Conservation (phyloP, 305 asterid genomes). For the Fraxinus angustifolia region DNA sequence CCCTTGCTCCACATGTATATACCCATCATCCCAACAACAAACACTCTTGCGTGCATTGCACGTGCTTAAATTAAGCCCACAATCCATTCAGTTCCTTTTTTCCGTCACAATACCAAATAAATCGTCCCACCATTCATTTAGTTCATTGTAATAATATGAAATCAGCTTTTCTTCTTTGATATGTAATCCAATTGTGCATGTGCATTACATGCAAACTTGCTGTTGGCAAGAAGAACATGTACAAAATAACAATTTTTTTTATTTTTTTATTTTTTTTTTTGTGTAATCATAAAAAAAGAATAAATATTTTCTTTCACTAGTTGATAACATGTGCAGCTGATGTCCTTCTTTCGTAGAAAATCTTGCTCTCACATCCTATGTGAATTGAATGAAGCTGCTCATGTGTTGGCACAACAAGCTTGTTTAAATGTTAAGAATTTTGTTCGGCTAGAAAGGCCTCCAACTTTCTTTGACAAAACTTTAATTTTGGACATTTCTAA, state of each 20-base stretch:
- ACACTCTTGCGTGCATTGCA: background rate
- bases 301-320: background rate
- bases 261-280: too few species aligned
- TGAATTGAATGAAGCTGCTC: background rate
- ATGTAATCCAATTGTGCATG: background rate
- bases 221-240: background rate
- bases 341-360: too few species aligned
- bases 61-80: background rate
- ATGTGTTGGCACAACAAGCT: background rate
- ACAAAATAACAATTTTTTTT: too few species aligned
- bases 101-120: background rate
- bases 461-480: too few species aligned
- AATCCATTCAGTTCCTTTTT: background rate
- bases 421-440: background rate
- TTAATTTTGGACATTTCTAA: background rate
- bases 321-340: background rate
- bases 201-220: background rate
- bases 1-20: constrained; percentile 13
- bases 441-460: too few species aligned
- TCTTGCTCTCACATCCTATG: too few species aligned
- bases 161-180: too few species aligned
- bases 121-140: too few species aligned
- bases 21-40: constrained; percentile 2
- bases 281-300: background rate
- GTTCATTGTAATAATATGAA: too few species aligned